phyloP scores from a whole-genome alignment of 2,329 filamentous ascomycete genomes.

The Colletotrichum phormii region DNA sequence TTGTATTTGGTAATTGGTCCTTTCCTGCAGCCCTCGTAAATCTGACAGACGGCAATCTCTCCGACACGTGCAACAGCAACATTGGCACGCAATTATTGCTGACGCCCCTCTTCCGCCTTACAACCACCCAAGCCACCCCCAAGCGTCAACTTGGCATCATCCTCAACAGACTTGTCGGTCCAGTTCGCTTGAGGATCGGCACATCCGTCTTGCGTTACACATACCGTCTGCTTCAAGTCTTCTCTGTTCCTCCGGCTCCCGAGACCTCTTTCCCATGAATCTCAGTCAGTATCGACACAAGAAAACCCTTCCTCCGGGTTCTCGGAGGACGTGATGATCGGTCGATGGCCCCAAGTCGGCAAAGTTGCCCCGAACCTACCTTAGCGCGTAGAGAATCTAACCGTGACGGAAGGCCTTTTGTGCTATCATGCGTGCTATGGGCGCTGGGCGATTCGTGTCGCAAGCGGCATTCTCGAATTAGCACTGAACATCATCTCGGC shows the following conservation, averaged over 20 bases:
- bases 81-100: conserved; percentile 23
- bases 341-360: background rate
- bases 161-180: background rate
- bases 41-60: conserved; percentile 17
- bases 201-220: background rate
- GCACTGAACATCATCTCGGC: background rate
- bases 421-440: background rate
- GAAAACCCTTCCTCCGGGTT: conserved; percentile 13
- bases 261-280: background rate
- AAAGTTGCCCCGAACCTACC: background rate
- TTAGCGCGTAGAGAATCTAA: conserved; percentile 6
- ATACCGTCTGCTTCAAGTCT: background rate
- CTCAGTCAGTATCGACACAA: background rate
- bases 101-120: background rate
- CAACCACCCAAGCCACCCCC: background rate
- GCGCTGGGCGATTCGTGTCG: conserved; percentile 17
- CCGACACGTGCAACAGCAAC: conserved; percentile 24
- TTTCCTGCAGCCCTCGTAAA: conserved; percentile 35
- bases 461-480: background rate
- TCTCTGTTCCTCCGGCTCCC: conserved; percentile 1
- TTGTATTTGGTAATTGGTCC: background rate
- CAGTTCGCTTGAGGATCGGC: background rate
- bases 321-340: background rate
- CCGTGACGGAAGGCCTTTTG: background rate
- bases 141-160: background rate